A percentile compares a stretch with the other conserved stretches of the same genome.
Conservation (phyloP, 148 eudicot genomes). For the Cornus kousa region DNA sequence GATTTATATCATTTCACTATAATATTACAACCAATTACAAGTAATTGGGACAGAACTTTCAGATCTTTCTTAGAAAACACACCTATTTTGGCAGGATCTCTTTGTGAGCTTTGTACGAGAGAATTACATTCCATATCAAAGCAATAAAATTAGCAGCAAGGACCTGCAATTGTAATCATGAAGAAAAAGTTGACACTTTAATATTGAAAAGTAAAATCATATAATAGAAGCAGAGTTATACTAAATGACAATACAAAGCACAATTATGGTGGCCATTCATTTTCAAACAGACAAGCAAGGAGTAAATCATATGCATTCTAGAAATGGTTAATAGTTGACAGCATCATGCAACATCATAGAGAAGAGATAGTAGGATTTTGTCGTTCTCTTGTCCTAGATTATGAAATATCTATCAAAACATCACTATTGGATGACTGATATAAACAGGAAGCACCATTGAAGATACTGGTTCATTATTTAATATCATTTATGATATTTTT, state of each 20-base stretch:
- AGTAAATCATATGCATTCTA: neutral
- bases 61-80: neutral
- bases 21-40: neutral
- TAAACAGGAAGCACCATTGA: too few relatives aligned
- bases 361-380: neutral
- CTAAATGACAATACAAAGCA: neutral
- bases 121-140: conserved; percentile 80
- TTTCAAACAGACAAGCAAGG: neutral
- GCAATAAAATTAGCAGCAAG: conserved; percentile 85
- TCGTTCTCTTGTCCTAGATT: neutral
- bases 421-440: too few relatives aligned
- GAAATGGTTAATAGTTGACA: neutral
- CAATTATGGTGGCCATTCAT: neutral
- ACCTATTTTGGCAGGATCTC: conserved; percentile 61
- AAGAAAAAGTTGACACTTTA: neutral
- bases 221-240: neutral
- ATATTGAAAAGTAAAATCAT: neutral
- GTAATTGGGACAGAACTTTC: neutral
- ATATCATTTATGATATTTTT: too few relatives aligned
- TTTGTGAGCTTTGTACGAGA: conserved; percentile 92
- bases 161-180: conserved; percentile 43
- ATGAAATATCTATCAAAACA: too few relatives aligned
- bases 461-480: too few relatives aligned
- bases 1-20: neutral
- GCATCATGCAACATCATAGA: neutral